Base-by-base conservation (phyloP, 768 basidiomycete genomes). In the Panellus pusillus region DNA sequence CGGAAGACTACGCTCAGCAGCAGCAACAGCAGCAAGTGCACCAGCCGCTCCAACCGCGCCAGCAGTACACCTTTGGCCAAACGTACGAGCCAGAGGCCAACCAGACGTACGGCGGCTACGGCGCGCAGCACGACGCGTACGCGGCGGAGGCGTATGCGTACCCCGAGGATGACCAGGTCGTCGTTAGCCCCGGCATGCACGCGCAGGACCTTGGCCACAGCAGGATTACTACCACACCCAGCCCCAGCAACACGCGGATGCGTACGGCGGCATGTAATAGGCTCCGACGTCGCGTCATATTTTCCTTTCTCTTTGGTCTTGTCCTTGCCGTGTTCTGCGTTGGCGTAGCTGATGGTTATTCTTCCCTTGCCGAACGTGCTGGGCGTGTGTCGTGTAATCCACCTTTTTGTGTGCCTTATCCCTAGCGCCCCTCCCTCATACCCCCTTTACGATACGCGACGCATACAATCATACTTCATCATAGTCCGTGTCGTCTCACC, bases 101-200 rank as follows among this genome's bases (percentile, higher is more conserved):
- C 6, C 24, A 24, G 9, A 55, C 62, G 7, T 52, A 53, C 52
- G 69, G 67, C 6, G 58, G 68, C 50, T 65, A 65, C 18, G 74
- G 74, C 27, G 67, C 70, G 47, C 55, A 57, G 7, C 74, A 77
- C 58, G 60, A 55, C 4, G 54, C 68, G 14, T 77, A 76, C 60
- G 73, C 77, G 49, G 63, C 72, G 15, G 76, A 79, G 48, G 74
- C 72, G 0, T 79, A 78, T 60, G 74, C 73, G 3, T 72, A 72
- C 17, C 77, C 75, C 48, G 72, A 63, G 19, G 61, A 70, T 7
- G 74, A 74, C 52, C 63, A 68, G 9, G 58, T 65, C 19, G 54
- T 54, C 68, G 71, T 56, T 68, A 74, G 52, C 72, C 64, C 20
- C 61, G 70, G 47, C 62, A 72, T 54, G 69, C 68, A 63, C 8